Conservation (phyloP, 768 basidiomycete species). For the Tylopilus vinaceipallidus region DNA sequence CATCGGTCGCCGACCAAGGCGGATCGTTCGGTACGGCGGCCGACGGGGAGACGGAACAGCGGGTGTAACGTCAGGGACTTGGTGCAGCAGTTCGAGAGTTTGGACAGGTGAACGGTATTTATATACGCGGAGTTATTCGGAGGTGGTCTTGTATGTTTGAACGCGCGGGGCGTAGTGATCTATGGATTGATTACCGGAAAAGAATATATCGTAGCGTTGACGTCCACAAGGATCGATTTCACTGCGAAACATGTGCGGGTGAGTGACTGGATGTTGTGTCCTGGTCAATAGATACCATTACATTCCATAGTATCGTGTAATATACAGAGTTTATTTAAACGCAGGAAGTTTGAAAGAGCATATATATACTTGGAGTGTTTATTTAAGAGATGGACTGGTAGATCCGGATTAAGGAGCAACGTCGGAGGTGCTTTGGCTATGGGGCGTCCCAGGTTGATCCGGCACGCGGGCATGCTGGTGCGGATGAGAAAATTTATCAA, state of each 20-base stretch:
- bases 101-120: constrained; percentile 17
- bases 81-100: constrained; percentile 57
- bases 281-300: no score
- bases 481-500: constrained; percentile 30
- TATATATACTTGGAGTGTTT: no score
- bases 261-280: no score
- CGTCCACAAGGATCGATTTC: no score
- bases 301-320: no score
- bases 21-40: constrained; percentile 32
- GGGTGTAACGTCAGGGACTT: constrained; percentile 73
- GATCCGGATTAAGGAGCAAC: background rate
- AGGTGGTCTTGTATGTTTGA: constrained; percentile 9
- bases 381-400: background rate
- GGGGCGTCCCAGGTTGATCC: constrained; percentile 1
- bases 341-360: no score
- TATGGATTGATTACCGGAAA: constrained; percentile 4
- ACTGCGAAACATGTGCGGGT: no score
- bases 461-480: background rate
- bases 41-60: constrained; percentile 52
- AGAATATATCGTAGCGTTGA: no score
- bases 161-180: constrained; percentile 12
- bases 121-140: no score
- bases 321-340: no score
- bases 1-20: constrained; percentile 40
- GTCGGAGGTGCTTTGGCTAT: background rate